These are phyloP conservation scores for Aegilops sharonensis DNA, from an alignment of 176 grass and related monocot species.

Conservation along the genomic window DNA sequence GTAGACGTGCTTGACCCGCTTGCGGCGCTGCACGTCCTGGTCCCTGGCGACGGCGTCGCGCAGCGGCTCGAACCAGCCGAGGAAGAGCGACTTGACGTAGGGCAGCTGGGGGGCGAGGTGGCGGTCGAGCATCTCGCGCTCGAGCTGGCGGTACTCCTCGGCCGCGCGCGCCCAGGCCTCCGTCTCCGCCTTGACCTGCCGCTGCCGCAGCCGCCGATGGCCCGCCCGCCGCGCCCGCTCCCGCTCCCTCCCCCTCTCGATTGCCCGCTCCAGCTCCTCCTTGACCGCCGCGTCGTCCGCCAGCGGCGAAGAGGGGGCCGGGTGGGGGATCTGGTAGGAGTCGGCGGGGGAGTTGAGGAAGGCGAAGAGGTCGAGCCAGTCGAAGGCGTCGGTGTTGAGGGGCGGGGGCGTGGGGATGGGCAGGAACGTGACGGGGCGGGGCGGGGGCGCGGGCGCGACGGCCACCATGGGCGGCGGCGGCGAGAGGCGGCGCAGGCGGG, in stretches of 20 bases:
- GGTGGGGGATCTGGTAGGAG: slow-evolving; percentile 34
- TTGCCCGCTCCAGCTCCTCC: slow-evolving; percentile 17
- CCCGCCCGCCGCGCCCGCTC: slow-evolving; percentile 30
- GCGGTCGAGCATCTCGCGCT: slow-evolving; percentile 93
- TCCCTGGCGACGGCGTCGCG: slow-evolving; percentile 74
- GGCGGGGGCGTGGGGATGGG: slow-evolving; percentile 25
- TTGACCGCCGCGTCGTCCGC: background rate
- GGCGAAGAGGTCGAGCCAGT: slow-evolving; percentile 65
- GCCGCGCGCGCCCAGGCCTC: slow-evolving; percentile 83
- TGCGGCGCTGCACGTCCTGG: slow-evolving; percentile 53
- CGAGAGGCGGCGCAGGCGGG: slow-evolving; percentile 45
- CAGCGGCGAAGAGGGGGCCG: too few species aligned
- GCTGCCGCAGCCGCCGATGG: slow-evolving; percentile 53
- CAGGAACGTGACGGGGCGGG: background rate
- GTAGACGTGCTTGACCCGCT: slow-evolving; percentile 65
- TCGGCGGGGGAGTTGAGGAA: slow-evolving; percentile 50
- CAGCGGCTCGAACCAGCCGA: slow-evolving; percentile 95
- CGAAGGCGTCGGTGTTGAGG: slow-evolving; percentile 34
- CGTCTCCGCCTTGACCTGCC: slow-evolving; percentile 90
- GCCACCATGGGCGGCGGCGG: slow-evolving; percentile 53
- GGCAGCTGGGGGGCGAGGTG: slow-evolving; percentile 78
- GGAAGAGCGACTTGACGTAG: slow-evolving; percentile 79
- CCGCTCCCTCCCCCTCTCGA: slow-evolving; percentile 1
- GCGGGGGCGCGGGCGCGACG: slow-evolving; percentile 25
- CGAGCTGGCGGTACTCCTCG: slow-evolving; percentile 83